Base-by-base conservation (phyloP, 345 rosid genomes). In the Kandelia obovata region DNA sequence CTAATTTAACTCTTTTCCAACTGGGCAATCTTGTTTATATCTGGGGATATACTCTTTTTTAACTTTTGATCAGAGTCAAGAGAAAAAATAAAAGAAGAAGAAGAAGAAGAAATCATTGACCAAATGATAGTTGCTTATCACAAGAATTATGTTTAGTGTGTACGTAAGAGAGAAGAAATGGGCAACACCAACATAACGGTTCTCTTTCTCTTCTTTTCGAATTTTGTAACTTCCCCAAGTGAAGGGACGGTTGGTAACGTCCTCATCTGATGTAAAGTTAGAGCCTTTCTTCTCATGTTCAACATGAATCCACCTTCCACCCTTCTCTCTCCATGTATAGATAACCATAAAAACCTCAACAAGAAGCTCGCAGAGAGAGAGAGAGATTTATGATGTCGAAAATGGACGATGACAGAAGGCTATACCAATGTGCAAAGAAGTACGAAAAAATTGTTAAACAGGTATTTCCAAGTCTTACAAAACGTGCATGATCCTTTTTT, bases 391-490 rank as follows among this genome's bases (percentile, higher is more conserved):
- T 6, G 27, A 76, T 73, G 81, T 65, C 81, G n/a, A 77, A 55
- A 28, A 73, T 66, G 62, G 70, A 72, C 25, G 81, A 78, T 13
- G 82, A 78, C 39, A 78, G 52, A 60, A 78, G 78, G 77, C 61
- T 83, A 19, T 43, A 61, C 62, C 77, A 52, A 8, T 78, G 80
- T 63, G 67, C 76, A 2, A 73, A 55, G 62, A 83, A 83, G 78
- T 80, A 80, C 46, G 74, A 71, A 17, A 68, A 23, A 30, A 78
- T 80, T 37, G 58, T 73, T 0, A 80, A 78, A 62, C 84, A 83
- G 82, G 82, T 80, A 74, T 4, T 16, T 51, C 19, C 27, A 13
- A 27, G 26, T 56, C 49, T n/a, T 43, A 11, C 49, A 43, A 43
- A 43, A 43, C 19, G 49, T 53, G 58, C 9, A 55, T 4, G 11